phyloP scores from a whole-genome alignment of 2,329 filamentous ascomycete species.

The Colletotrichum tropicicola region DNA sequence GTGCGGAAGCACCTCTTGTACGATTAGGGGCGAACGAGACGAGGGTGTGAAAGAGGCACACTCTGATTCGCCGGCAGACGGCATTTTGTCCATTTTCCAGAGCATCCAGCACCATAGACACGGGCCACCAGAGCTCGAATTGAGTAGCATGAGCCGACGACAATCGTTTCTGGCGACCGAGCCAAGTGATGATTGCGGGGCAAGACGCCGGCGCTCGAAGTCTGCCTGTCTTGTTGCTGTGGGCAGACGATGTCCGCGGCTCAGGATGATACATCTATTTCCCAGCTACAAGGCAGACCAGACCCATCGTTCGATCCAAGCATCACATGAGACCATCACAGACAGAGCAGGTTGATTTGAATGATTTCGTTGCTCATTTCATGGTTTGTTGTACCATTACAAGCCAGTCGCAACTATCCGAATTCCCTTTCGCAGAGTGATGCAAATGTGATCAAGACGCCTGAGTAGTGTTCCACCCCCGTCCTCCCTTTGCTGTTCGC shows the following conservation, averaged over 20 bases:
- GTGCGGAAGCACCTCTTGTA: slow-evolving; percentile 26
- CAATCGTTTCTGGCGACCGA: no score
- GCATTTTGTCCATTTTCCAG: slow-evolving; percentile 10
- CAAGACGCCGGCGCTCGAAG: no score
- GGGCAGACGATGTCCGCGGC: no score
- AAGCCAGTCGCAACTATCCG: slow-evolving; percentile 34
- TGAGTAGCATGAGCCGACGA: slow-evolving; percentile 13
- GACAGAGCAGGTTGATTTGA: slow-evolving; percentile 4
- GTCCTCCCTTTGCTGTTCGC: slow-evolving; percentile 27
- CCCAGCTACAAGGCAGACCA: neutral
- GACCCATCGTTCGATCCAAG: no score
- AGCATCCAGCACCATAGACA: slow-evolving; percentile 26
- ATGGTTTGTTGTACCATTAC: slow-evolving; percentile 33
- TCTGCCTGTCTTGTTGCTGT: no score
- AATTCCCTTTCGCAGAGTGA: slow-evolving; percentile 34
- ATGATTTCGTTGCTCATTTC: slow-evolving; percentile 34
- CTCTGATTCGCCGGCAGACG: neutral
- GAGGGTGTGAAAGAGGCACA: slow-evolving; percentile 8
- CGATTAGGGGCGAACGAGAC: slow-evolving; percentile 15
- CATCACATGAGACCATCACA: neutral
- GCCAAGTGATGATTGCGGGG: no score
- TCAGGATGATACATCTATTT: no score
- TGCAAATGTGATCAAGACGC: slow-evolving; percentile 36
- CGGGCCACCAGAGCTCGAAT: slow-evolving; percentile 18
- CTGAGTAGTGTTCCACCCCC: slow-evolving; percentile 33